These are phyloP conservation scores for Chrysoporthe austroafricana DNA, from an alignment of 2,329 filamentous ascomycete species.

Conservation along the genomic window DNA sequence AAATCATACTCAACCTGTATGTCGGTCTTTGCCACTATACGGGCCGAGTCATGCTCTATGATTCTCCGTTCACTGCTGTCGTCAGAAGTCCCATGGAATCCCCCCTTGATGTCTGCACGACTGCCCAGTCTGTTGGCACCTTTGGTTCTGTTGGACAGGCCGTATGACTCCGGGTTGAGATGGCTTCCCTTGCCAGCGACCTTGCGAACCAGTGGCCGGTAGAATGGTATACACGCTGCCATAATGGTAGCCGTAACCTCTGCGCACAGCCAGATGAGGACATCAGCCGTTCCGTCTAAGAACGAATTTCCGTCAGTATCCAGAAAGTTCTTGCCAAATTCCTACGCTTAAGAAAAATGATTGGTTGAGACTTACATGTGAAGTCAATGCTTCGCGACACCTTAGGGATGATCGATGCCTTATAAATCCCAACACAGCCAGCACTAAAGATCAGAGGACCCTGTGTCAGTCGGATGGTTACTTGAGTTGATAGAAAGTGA, in stretches of 20 bases:
- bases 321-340: too few relatives aligned
- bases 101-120: neutral
- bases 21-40: neutral
- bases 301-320: neutral
- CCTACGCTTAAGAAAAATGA: neutral
- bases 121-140: slow-evolving; percentile 1
- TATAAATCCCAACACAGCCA: neutral
- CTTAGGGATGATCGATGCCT: neutral
- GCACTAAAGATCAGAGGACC: neutral
- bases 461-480: neutral
- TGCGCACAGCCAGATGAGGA: slow-evolving; percentile 7
- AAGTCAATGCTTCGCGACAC: neutral
- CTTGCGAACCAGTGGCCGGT: neutral
- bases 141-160: neutral
- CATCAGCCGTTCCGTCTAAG: neutral
- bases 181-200: neutral
- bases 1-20: neutral
- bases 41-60: neutral
- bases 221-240: neutral
- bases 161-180: neutral
- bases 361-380: neutral
- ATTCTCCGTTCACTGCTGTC: neutral
- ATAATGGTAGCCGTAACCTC: neutral
- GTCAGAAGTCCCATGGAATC: neutral
- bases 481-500: neutral